Evolutionary conservation across 208 protist species (phyloP).

Genomic region (Angomonas deanei): DNA sequence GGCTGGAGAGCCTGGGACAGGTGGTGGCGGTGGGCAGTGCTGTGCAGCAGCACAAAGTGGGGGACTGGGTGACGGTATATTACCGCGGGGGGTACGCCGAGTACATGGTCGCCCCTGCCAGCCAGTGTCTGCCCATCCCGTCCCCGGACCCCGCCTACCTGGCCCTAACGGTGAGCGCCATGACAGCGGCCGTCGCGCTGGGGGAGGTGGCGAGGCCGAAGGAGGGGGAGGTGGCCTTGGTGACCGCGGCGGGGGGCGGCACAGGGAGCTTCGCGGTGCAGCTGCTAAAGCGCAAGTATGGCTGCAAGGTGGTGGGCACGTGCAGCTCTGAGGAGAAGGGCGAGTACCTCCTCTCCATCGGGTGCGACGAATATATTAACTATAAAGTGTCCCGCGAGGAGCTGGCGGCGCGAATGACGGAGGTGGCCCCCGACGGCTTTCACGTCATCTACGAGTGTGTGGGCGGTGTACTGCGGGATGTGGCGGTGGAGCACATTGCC

Average conservation of each 20-base stretch:
- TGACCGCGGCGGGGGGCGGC: slow-evolving; percentile 55
- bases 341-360: slow-evolving; percentile 34
- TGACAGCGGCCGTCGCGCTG: slow-evolving; percentile 30
- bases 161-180: slow-evolving; percentile 22
- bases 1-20: slow-evolving; percentile 25
- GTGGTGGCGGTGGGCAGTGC: slow-evolving; percentile 15
- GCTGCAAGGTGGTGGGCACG: slow-evolving; percentile 52
- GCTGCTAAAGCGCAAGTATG: slow-evolving; percentile 45
- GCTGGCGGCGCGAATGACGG: slow-evolving; percentile 14
- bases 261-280: slow-evolving; percentile 56
- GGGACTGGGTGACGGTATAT: slow-evolving; percentile 21
- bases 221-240: slow-evolving; percentile 37
- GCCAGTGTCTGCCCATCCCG: slow-evolving; percentile 14
- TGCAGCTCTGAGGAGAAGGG: slow-evolving; percentile 44
- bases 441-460: slow-evolving; percentile 53
- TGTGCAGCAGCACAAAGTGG: slow-evolving; percentile 16
- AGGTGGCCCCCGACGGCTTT: slow-evolving; percentile 30
- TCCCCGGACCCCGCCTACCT: slow-evolving; percentile 19
- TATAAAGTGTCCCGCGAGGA: slow-evolving; percentile 31
- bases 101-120: slow-evolving; percentile 22
- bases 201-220: slow-evolving; percentile 23
- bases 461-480: slow-evolving; percentile 27
- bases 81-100: slow-evolving; percentile 26
- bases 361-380: slow-evolving; percentile 44
- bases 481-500: slow-evolving; percentile 28